Evolutionary conservation across 2,329 filamentous ascomycete species (phyloP).

Genomic region (Celoporthe dispersa): DNA sequence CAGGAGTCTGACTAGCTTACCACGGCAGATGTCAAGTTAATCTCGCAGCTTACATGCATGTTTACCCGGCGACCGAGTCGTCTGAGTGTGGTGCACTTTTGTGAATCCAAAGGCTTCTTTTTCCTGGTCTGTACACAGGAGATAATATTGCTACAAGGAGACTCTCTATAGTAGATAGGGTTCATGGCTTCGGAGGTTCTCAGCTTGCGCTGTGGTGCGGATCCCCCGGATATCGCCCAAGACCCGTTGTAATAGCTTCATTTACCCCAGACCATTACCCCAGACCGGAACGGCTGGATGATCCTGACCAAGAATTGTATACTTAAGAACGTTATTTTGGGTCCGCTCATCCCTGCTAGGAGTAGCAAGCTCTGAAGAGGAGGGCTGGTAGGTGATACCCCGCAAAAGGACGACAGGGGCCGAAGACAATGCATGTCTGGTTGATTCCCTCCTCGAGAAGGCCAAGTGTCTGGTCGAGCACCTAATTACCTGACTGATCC

Average conservation of each 20-base stretch:
- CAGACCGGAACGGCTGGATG: not conserved
- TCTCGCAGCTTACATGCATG: slow-evolving; percentile 9
- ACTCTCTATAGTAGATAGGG: not conserved
- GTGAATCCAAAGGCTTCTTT: not conserved
- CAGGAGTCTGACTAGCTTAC: not conserved
- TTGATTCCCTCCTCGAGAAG: not conserved
- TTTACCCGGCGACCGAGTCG: slow-evolving; percentile 1
- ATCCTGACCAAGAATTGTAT: not conserved
- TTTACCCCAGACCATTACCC: not conserved
- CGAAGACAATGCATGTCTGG: not conserved
- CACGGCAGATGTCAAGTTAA: not conserved
- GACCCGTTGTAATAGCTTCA: not conserved
- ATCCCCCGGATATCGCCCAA: not conserved
- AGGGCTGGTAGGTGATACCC: slow-evolving; percentile 4
- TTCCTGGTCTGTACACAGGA: not conserved
- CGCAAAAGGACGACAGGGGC: slow-evolving; percentile 1
- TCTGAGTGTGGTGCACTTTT: not conserved
- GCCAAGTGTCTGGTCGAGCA: not conserved
- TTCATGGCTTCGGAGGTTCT: not conserved
- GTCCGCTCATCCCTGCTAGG: not conserved
- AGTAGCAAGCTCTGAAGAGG: not conserved
- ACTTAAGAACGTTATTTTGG: not conserved
- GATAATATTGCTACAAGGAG: not conserved
- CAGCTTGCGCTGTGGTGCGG: not conserved
- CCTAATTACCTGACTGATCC: not conserved